phyloP scores from a whole-genome alignment of 345 rosid species.

The Psidium friedrichsthalianum region DNA sequence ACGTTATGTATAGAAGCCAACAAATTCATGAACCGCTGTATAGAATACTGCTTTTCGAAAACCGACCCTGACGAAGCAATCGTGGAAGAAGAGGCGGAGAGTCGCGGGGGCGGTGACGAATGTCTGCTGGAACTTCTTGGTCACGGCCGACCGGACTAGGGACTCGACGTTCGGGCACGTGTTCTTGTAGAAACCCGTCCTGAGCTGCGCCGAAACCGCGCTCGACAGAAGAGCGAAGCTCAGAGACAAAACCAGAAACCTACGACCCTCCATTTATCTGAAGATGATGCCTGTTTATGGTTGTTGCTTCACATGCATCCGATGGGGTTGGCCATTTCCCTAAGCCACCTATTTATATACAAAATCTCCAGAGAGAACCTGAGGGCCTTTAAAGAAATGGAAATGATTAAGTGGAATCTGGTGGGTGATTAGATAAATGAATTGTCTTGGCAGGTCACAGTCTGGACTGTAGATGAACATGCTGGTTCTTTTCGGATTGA shows the following conservation, averaged over 20 bases:
- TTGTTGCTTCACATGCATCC: not conserved
- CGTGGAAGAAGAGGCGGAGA: constrained; percentile 57
- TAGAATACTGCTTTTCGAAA: not conserved
- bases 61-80: constrained; percentile 51
- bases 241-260: not conserved
- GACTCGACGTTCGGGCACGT: constrained; percentile 53
- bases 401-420: not conserved
- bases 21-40: not conserved
- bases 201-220: constrained; percentile 26
- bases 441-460: not conserved
- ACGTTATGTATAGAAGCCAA: not conserved
- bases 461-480: not conserved
- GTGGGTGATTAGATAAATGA: not conserved
- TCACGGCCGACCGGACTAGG: constrained; percentile 42
- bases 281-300: not conserved
- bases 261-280: not conserved
- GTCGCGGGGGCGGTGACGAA: constrained; percentile 50
- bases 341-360: not conserved
- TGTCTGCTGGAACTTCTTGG: constrained; percentile 43
- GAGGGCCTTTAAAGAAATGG: not conserved
- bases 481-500: not conserved
- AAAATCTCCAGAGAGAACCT: not conserved
- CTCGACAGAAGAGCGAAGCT: not conserved
- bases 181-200: constrained; percentile 22
- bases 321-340: not conserved